Evolutionary conservation across 345 rosid species (phyloP), one percentile per base, ranked within the genome.

Genomic region (Schrenkiella parvula): DNA sequence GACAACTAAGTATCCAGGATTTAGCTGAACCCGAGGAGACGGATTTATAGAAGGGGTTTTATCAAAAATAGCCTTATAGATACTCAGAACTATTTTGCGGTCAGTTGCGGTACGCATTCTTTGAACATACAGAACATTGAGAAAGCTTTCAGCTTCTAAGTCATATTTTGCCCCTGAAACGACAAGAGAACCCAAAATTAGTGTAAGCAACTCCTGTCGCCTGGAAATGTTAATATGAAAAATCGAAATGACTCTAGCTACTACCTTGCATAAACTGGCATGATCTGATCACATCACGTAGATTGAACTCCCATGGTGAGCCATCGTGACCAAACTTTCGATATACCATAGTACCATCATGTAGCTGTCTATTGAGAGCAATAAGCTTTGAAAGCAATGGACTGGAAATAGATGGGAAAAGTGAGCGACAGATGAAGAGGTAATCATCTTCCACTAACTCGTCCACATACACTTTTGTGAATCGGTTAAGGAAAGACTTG

Each of bases 301-400:
- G 79, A 81, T 93, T 93, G 75, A 93, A 93, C 82, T 93, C 98
- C 98, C 98, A 93, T 18, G 98, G 98, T 21, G 96, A 85, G 60
- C 98, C 98, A 86, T 84, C 85, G 25, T 88, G 96, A 53, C 82
- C 98, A 58, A 91, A 93, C 68, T 87, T 91, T 65, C 54, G 83
- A 74, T 80, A 12, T 60, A 87, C 38, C 95, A 91, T 88, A 4
- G 88, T 89, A 26, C 89, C 95, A 80, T 93, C 95, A 70, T 84
- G 86, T 65, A 93, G 59, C 53, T 84, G 83, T 73, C 88, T 88
- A 79, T 93, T 93, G 61, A 93, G 90, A 19, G 72, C 60, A 57
- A 93, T 85, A 71, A 93, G 74, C 80, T 89, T 93, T 29, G 85
- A 89, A 53, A 93, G 95, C 35, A 84, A 44, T 54, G 86, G 25